A percentile compares a stretch with the other conserved stretches of the same genome.
phyloP scores from a whole-genome alignment of 2,329 filamentous ascomycete genomes.

The Ilyonectria mors-panacis region DNA sequence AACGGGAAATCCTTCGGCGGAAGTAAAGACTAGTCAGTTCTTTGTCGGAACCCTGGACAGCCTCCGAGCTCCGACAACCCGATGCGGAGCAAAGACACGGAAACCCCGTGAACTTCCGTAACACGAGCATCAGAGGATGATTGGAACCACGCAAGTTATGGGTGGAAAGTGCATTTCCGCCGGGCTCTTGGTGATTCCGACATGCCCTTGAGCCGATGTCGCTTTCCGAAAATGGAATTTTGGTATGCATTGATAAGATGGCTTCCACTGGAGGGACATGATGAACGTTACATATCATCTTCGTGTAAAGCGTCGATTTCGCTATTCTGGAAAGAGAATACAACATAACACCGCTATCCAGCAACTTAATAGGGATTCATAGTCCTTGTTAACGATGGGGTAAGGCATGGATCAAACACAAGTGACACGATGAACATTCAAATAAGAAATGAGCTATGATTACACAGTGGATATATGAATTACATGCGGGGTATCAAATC shows the following conservation, averaged over 20 bases:
- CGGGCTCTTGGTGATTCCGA: neutral
- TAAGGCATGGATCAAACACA: too few species aligned
- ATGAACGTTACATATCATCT: too few species aligned
- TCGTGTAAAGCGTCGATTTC: too few species aligned
- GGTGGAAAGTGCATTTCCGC: neutral
- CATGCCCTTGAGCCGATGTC: too few species aligned
- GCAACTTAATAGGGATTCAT: too few species aligned
- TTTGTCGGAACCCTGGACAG: neutral
- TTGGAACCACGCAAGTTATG: too few species aligned
- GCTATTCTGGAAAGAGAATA: too few species aligned
- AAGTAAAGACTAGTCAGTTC: neutral
- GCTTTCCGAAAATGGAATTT: neutral
- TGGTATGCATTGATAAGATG: neutral
- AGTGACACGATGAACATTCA: neutral
- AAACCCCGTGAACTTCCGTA: neutral
- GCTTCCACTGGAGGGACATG: too few species aligned
- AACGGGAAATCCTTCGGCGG: neutral
- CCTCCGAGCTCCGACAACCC: neutral
- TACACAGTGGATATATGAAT: neutral
- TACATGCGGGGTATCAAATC: neutral
- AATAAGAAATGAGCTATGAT: neutral
- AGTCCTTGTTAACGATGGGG: too few species aligned
- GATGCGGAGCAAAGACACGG: neutral
- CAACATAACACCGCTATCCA: too few species aligned
- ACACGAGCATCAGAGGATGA: neutral